These are phyloP conservation scores for Aureobasidium sp. DNA, from an alignment of 2,329 filamentous ascomycete genomes.

Conservation along the genomic window DNA sequence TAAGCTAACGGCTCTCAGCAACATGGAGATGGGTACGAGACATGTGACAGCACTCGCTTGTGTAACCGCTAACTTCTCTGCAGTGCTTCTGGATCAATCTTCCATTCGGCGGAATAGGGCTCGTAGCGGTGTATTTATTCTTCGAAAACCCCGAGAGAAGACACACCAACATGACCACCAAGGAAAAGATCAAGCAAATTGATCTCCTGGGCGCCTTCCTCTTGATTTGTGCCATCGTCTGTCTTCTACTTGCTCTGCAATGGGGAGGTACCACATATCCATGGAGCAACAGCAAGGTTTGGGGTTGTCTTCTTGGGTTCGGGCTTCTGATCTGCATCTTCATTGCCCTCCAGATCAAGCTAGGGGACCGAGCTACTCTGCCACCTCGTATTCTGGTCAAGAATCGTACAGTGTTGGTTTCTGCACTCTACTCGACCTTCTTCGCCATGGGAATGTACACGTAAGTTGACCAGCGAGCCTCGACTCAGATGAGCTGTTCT, in stretches of 20 bases:
- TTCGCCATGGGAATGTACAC: slow-evolving; percentile 31
- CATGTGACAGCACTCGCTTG: neutral
- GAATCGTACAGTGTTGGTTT: slow-evolving; percentile 27
- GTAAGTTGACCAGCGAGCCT: slow-evolving; percentile 14
- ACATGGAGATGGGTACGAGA: slow-evolving; percentile 5
- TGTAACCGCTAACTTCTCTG: neutral
- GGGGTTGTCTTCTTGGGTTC: slow-evolving; percentile 13
- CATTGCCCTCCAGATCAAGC: slow-evolving; percentile 16
- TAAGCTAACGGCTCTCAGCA: neutral
- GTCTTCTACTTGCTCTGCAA: slow-evolving; percentile 36
- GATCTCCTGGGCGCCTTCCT: slow-evolving; percentile 39
- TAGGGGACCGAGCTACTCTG: slow-evolving; percentile 20
- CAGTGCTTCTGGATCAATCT: slow-evolving; percentile 20
- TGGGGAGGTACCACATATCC: slow-evolving; percentile 36
- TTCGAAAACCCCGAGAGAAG: slow-evolving; percentile 21
- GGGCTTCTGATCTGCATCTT: slow-evolving; percentile 2
- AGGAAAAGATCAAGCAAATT: slow-evolving; percentile 33
- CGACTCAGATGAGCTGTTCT: neutral
- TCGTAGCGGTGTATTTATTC: slow-evolving; percentile 22
- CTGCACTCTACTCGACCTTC: slow-evolving; percentile 27
- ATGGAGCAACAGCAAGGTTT: slow-evolving; percentile 21
- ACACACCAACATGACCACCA: slow-evolving; percentile 19
- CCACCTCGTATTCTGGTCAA: slow-evolving; percentile 19
- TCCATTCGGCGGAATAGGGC: slow-evolving; percentile 33
- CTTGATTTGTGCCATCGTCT: slow-evolving; percentile 31